These are phyloP conservation scores for Didymosphaeria variabile DNA, from an alignment of 2,329 filamentous ascomycete species.

Conservation along the genomic window DNA sequence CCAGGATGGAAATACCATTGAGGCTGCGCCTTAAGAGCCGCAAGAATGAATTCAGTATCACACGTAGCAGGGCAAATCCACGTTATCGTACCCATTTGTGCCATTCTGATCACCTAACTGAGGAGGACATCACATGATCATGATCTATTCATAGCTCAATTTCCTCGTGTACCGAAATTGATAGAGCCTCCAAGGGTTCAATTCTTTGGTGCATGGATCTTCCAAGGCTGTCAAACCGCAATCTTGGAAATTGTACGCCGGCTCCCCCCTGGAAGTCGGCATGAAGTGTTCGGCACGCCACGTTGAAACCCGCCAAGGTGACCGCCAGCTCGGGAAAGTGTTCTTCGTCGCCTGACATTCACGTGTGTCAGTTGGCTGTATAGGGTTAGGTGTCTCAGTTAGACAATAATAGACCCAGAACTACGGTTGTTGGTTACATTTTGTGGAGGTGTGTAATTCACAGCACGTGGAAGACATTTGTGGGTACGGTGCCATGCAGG, in stretches of 20 bases:
- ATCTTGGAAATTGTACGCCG: neutral
- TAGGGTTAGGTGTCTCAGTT: neutral
- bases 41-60: neutral
- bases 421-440: neutral
- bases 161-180: neutral
- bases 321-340: conserved; percentile 1
- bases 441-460: neutral
- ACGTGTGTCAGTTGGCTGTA: neutral
- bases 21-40: neutral
- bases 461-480: conserved; percentile 5
- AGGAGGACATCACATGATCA: neutral
- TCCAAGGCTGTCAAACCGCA: neutral
- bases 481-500: conserved; percentile 1
- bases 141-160: neutral
- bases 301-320: neutral
- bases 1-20: conserved; percentile 2
- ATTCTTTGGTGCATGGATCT: neutral
- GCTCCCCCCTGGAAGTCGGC: neutral
- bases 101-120: neutral
- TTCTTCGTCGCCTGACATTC: conserved; percentile 3
- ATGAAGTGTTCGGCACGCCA: neutral
- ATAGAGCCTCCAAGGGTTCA: neutral
- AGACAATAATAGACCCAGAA: neutral
- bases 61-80: neutral
- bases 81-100: neutral